These are phyloP conservation scores for Vitis rupestris DNA, from an alignment of 164 flowering plant genomes.

Conservation along the genomic window DNA sequence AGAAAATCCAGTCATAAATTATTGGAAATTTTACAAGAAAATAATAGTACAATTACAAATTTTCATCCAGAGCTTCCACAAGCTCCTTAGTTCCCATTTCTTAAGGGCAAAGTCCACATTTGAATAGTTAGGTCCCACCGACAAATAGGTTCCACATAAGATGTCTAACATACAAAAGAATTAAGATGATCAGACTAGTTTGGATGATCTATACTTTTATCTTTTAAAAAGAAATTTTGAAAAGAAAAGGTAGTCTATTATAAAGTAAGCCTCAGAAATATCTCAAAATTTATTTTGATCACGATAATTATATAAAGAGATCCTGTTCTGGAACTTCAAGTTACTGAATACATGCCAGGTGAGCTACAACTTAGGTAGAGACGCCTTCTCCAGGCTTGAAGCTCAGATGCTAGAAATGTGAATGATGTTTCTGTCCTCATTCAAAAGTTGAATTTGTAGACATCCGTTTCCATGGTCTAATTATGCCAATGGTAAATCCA, in stretches of 20 bases:
- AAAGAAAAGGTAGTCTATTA: too few species aligned
- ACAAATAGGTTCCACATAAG: background rate
- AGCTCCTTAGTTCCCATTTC: too few species aligned
- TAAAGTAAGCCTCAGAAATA: too few species aligned
- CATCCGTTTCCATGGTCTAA: background rate
- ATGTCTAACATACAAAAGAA: background rate
- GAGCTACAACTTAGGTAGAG: background rate
- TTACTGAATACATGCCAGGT: background rate
- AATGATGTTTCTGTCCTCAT: background rate
- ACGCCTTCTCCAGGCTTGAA: background rate
- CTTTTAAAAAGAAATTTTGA: too few species aligned
- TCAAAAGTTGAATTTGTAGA: background rate
- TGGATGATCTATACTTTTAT: background rate
- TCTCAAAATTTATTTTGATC: background rate
- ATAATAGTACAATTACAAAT: too few species aligned
- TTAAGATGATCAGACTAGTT: background rate
- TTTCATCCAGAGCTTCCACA: too few species aligned
- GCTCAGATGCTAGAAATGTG: background rate
- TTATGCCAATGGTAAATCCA: background rate
- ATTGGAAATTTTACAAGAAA: too few species aligned
- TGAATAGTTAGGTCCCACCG: background rate
- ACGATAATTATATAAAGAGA: background rate
- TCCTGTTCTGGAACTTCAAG: background rate
- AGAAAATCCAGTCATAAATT: too few species aligned
- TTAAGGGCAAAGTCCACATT: background rate